Percentiles rank a stretch among this genome's conserved stretches.
These are phyloP conservation scores for Carallia brachiata DNA, from an alignment of 345 rosid species.

Conservation along the genomic window DNA sequence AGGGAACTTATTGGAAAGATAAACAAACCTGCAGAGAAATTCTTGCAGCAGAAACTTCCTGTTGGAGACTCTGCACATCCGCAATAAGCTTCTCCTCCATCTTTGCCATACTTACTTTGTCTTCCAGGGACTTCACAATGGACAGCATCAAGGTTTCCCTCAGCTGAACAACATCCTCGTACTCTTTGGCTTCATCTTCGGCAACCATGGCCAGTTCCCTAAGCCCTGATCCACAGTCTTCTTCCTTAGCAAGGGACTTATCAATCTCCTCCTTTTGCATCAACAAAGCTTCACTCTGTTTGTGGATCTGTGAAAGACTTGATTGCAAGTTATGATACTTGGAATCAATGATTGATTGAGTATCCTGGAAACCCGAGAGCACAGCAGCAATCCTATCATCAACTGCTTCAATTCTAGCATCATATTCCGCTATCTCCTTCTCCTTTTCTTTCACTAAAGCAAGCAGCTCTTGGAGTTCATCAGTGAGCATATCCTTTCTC, in stretches of 20 bases:
- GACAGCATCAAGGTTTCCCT: slow-evolving; percentile 52
- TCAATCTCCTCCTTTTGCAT: slow-evolving; percentile 59
- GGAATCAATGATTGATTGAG: slow-evolving; percentile 47
- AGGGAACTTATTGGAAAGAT: neutral
- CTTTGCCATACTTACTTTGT: slow-evolving; percentile 58
- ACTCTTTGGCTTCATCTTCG: slow-evolving; percentile 64
- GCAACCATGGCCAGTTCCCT: slow-evolving; percentile 57
- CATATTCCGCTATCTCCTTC: slow-evolving; percentile 61
- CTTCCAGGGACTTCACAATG: slow-evolving; percentile 59
- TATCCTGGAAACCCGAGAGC: slow-evolving; percentile 57
- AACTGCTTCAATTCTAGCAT: slow-evolving; percentile 48
- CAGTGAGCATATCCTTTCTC: slow-evolving; percentile 46
- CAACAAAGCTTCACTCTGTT: slow-evolving; percentile 45
- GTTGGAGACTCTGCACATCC: slow-evolving; percentile 67
- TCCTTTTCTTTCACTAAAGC: slow-evolving; percentile 68
- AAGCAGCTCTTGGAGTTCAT: slow-evolving; percentile 62
- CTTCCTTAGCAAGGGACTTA: slow-evolving; percentile 41
- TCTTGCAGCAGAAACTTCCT: slow-evolving; percentile 62
- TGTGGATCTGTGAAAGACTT: slow-evolving; percentile 43
- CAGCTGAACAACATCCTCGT: slow-evolving; percentile 46
- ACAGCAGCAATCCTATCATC: slow-evolving; percentile 52
- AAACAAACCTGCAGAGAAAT: slow-evolving; percentile 59
- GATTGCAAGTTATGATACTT: slow-evolving; percentile 45
- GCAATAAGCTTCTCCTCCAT: slow-evolving; percentile 67
- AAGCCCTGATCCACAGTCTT: slow-evolving; percentile 55